Percentiles rank a stretch among this genome's conserved stretches.
phyloP scores from a whole-genome alignment of 192 early-diverging fungal genomes.

The Coemansia sp. region DNA sequence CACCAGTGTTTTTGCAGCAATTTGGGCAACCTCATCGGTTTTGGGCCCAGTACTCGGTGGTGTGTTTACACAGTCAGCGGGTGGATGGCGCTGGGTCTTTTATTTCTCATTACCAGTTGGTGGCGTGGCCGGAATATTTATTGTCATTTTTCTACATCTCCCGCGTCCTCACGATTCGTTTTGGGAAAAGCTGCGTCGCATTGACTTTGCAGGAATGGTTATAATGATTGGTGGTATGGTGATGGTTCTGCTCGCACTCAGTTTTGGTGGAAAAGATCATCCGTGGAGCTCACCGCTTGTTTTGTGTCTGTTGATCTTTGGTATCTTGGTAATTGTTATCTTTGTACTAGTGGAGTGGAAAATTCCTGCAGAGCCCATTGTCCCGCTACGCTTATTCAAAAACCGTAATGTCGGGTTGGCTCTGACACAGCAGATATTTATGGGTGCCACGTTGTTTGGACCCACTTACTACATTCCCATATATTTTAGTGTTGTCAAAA shows the following conservation, averaged over 20 bases:
- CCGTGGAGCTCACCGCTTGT: conserved; percentile 65
- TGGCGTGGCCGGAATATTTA: conserved; percentile 40
- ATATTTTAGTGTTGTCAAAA: conserved; percentile 68
- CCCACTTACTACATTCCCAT: conserved; percentile 63
- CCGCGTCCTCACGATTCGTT: conserved; percentile 36
- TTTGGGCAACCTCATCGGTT: conserved; percentile 60
- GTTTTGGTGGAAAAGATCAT: conserved; percentile 71
- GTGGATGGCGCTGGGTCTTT: conserved; percentile 58
- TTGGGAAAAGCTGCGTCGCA: conserved; percentile 54
- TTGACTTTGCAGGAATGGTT: conserved; percentile 65
- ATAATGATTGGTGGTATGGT: conserved; percentile 59
- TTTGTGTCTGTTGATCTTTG: conserved; percentile 58
- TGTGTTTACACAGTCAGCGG: conserved; percentile 51
- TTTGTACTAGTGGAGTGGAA: conserved; percentile 57
- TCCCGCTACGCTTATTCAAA: conserved; percentile 60
- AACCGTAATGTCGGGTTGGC: conserved; percentile 45
- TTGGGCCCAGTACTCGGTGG: conserved; percentile 62
- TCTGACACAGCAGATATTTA: conserved; percentile 21
- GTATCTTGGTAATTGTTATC: conserved; percentile 50
- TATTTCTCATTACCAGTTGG: conserved; percentile 58
- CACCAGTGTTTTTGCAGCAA: conserved; percentile 54
- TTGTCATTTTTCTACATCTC: conserved; percentile 32
- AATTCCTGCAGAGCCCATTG: conserved; percentile 62
- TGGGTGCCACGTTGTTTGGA: conserved; percentile 55
- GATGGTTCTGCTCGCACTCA: conserved; percentile 68